A percentile compares a stretch with the other conserved stretches of the same genome.
Conservation (phyloP, 768 basidiomycete species). For the Lentinula aciculospora region DNA sequence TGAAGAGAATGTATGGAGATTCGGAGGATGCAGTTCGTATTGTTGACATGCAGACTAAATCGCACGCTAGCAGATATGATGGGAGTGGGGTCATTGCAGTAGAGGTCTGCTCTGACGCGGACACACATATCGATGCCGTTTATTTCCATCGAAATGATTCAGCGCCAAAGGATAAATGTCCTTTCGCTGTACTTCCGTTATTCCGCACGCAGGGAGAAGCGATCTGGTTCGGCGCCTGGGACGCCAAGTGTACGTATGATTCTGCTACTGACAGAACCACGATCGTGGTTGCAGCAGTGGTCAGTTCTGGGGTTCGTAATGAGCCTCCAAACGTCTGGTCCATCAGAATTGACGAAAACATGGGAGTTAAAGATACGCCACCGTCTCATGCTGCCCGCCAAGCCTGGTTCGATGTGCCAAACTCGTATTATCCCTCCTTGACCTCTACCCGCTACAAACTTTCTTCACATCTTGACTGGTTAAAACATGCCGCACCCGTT, state of each 20-base stretch:
- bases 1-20: constrained; percentile 20
- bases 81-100: constrained; percentile 19
- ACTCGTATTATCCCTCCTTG: neutral
- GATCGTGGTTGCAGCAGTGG: constrained; percentile 20
- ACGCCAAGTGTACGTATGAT: constrained; percentile 19
- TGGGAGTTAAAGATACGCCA: neutral
- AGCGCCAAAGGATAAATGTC: constrained; percentile 13
- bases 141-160: constrained; percentile 10
- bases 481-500: constrained; percentile 19
- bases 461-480: constrained; percentile 28
- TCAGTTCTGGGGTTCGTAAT: constrained; percentile 26
- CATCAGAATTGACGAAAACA: constrained; percentile 15
- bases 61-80: neutral
- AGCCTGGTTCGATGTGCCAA: neutral
- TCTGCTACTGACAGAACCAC: constrained; percentile 17
- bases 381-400: constrained; percentile 2
- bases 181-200: constrained; percentile 13
- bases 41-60: constrained; percentile 20
- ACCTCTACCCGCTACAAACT: constrained; percentile 16
- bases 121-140: constrained; percentile 27
- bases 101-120: constrained; percentile 36
- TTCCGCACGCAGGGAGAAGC: constrained; percentile 26
- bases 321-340: constrained; percentile 30
- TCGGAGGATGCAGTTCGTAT: constrained; percentile 27
- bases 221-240: constrained; percentile 33